Evolutionary conservation across 2,329 filamentous ascomycete genomes (phyloP).

Genomic region (Sporothrix pallida): DNA sequence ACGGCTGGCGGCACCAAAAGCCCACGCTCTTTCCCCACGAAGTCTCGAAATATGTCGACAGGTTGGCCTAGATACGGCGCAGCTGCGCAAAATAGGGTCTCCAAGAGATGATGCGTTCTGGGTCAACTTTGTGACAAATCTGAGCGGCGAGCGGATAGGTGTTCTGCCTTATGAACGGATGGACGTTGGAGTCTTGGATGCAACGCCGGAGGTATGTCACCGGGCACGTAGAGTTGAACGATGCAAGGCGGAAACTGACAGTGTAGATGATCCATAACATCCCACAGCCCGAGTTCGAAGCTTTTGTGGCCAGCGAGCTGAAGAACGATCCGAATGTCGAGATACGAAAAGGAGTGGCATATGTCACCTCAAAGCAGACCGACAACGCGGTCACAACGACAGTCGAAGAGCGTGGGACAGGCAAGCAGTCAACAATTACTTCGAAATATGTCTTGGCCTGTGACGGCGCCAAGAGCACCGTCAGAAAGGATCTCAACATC

Average conservation of each 20-base stretch:
- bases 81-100: not conserved
- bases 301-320: not conserved
- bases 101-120: not conserved
- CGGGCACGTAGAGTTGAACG: too few species aligned
- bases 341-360: not conserved
- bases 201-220: not conserved
- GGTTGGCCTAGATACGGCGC: not conserved
- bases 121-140: conserved; percentile 9
- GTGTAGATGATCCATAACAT: not conserved
- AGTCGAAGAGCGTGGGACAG: not conserved
- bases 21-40: not conserved
- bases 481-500: not conserved
- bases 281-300: not conserved
- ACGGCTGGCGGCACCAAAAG: not conserved
- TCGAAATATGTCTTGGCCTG: not conserved
- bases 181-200: not conserved
- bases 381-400: not conserved
- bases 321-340: not conserved
- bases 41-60: not conserved
- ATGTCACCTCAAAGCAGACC: not conserved
- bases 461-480: not conserved
- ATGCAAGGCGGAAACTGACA: too few species aligned
- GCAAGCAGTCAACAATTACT: not conserved
- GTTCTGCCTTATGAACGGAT: not conserved
- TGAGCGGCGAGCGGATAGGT: not conserved